Evolutionary conservation across 2,329 filamentous ascomycete genomes (phyloP).

Genomic region (Penicillium sp.): DNA sequence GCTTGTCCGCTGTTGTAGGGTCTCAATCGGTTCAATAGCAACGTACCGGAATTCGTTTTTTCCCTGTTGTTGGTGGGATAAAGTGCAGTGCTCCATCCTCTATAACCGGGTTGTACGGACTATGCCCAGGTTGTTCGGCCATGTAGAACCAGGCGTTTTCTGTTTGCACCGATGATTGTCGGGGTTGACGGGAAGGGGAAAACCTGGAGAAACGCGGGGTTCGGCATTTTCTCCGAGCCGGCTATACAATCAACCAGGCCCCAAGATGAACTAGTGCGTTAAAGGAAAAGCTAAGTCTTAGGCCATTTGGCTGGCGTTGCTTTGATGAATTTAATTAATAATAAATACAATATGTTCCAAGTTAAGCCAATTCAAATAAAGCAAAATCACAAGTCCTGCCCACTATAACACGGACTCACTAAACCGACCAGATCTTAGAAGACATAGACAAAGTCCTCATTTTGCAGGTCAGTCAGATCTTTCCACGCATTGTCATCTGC

Average conservation of each 20-base stretch:
- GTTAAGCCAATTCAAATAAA: background rate
- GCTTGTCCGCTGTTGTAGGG: background rate
- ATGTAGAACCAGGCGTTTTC: background rate
- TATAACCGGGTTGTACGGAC: conserved; percentile 13
- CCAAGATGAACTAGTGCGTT: background rate
- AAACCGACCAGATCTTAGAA: conserved; percentile 34
- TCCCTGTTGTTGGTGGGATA: conserved; percentile 28
- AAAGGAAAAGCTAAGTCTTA: background rate
- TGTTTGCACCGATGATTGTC: background rate
- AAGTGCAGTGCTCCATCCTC: conserved; percentile 23
- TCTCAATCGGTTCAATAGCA: background rate
- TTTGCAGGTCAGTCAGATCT: conserved; percentile 61
- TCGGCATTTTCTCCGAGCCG: conserved; percentile 19
- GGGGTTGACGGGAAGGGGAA: conserved; percentile 10
- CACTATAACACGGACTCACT: background rate
- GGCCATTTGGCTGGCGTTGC: too few species aligned
- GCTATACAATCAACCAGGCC: background rate
- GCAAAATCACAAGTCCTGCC: background rate
- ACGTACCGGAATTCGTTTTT: conserved; percentile 40
- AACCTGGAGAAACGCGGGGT: conserved; percentile 26
- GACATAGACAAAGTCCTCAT: conserved; percentile 65
- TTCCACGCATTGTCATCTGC: conserved; percentile 54
- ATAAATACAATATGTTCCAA: background rate
- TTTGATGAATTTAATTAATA: too few species aligned
- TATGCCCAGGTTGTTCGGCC: background rate